phyloP scores from a whole-genome alignment of 2,329 filamentous ascomycete genomes.

The Corynespora cassiicola region DNA sequence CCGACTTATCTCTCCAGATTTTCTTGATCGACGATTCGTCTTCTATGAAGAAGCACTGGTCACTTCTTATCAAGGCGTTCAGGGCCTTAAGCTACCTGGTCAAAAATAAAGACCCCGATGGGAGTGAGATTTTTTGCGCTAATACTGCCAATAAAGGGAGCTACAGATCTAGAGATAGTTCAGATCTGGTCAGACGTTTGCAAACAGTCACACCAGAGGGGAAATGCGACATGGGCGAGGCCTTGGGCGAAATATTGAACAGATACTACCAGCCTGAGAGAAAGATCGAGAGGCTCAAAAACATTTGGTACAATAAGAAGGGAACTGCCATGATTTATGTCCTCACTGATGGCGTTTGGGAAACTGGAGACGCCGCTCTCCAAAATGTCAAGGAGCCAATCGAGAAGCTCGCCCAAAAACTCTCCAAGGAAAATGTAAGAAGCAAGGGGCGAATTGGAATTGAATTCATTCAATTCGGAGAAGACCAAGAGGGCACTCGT shows the following conservation, averaged over 20 bases:
- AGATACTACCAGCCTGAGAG: slow-evolving; percentile 4
- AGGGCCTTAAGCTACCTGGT: slow-evolving; percentile 18
- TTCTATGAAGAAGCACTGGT: slow-evolving; percentile 22
- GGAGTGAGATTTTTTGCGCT: slow-evolving; percentile 24
- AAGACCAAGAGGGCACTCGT: slow-evolving; percentile 11
- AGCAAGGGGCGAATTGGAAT: slow-evolving; percentile 16
- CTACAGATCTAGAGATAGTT: neutral
- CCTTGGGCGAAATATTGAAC: slow-evolving; percentile 5
- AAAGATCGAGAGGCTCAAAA: slow-evolving; percentile 4
- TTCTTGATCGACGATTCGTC: slow-evolving; percentile 23
- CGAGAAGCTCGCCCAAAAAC: slow-evolving; percentile 3
- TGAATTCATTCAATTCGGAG: slow-evolving; percentile 30
- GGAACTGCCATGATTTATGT: slow-evolving; percentile 18
- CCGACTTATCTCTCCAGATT: slow-evolving; percentile 12
- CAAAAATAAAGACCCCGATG: slow-evolving; percentile 21
- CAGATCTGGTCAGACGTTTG: neutral
- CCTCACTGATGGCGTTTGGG: slow-evolving; percentile 28
- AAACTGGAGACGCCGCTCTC: too few species aligned
- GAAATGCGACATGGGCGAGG: slow-evolving; percentile 6
- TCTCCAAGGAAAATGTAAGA: slow-evolving; percentile 1
- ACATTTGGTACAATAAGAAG: slow-evolving; percentile 2
- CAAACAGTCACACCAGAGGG: neutral
- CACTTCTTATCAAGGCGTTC: slow-evolving; percentile 12
- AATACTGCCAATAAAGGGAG: neutral
- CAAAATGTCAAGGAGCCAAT: too few species aligned